Evolutionary conservation across 106 monocot species (phyloP).

Genomic region (Gastrodia elata): DNA sequence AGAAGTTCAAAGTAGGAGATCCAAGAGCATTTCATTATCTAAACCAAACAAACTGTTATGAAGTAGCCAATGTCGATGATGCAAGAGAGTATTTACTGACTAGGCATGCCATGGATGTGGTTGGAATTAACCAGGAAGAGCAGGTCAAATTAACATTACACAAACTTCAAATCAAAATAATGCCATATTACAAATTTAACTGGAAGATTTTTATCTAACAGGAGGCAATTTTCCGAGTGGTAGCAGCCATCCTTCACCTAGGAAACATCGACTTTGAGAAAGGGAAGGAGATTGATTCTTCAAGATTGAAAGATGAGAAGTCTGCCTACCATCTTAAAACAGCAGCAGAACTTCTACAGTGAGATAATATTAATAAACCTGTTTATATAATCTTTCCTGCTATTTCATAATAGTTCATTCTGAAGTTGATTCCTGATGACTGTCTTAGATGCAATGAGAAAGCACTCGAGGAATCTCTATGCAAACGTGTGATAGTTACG

Average conservation of each 20-base stretch:
- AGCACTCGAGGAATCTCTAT: constrained; percentile 58
- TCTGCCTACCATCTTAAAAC: constrained; percentile 60
- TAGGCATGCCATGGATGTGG: constrained; percentile 27
- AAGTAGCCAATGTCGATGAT: constrained; percentile 29
- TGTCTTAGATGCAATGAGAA: constrained; percentile 59
- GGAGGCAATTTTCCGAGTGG: constrained; percentile 90
- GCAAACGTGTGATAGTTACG: constrained; percentile 80
- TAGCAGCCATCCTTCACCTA: constrained; percentile 87
- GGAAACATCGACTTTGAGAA: constrained; percentile 81
- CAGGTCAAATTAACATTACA: constrained; percentile 9
- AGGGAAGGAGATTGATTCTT: constrained; percentile 78
- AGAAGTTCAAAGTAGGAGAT: constrained; percentile 23
- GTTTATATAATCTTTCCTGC: background rate
- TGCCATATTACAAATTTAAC: background rate
- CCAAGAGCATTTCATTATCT: constrained; percentile 24
- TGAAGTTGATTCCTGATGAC: constrained; percentile 7
- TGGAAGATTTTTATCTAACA: constrained; percentile 12
- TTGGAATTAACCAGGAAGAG: constrained; percentile 26
- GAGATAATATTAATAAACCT: background rate
- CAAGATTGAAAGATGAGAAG: constrained; percentile 67
- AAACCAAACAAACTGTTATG: constrained; percentile 25
- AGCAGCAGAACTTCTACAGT: constrained; percentile 82
- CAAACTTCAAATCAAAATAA: constrained; percentile 1
- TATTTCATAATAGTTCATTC: background rate
- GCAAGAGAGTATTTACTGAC: constrained; percentile 23